phyloP scores from a whole-genome alignment of 2,329 filamentous ascomycete genomes.

The Ascochyta koolunga region DNA sequence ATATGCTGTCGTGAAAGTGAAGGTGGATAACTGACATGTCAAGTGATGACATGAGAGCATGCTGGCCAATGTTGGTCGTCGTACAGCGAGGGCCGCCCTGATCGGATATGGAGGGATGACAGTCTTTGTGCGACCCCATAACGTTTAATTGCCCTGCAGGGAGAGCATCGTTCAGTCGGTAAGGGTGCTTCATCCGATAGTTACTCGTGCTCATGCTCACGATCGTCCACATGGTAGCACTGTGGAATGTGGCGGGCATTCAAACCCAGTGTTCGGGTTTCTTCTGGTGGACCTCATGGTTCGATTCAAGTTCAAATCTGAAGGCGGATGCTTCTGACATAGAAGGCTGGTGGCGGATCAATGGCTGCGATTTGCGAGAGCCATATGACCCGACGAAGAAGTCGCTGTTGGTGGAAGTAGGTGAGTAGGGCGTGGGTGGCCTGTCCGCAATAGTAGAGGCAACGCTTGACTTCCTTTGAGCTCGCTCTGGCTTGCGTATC shows the following conservation, averaged over 20 bases:
- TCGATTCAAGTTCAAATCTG: slow-evolving; percentile 41
- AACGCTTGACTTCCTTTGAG: slow-evolving; percentile 45
- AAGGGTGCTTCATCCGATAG: slow-evolving; percentile 5
- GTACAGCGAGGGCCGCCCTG: slow-evolving; percentile 3
- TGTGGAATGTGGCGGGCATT: slow-evolving; percentile 8
- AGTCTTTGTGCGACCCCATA: slow-evolving; percentile 7
- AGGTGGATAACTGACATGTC: slow-evolving; percentile 24
- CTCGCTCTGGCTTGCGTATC: slow-evolving; percentile 40
- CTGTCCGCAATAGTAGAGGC: slow-evolving; percentile 43
- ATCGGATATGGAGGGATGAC: slow-evolving; percentile 11
- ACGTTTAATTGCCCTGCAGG: slow-evolving; percentile 10
- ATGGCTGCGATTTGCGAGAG: slow-evolving; percentile 39
- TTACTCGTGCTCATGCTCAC: slow-evolving; percentile 4
- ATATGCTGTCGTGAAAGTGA: slow-evolving; percentile 39
- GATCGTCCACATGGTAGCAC: slow-evolving; percentile 8
- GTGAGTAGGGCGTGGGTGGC: slow-evolving; percentile 49
- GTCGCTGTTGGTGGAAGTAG: slow-evolving; percentile 38
- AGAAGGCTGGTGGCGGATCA: slow-evolving; percentile 43
- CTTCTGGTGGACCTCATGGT: slow-evolving; percentile 29
- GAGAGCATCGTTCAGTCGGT: slow-evolving; percentile 9
- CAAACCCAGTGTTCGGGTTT: slow-evolving; percentile 28
- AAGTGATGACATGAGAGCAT: slow-evolving; percentile 23
- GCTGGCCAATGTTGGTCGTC: slow-evolving; percentile 1
- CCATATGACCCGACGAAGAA: slow-evolving; percentile 31
- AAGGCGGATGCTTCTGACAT: slow-evolving; percentile 48